These are phyloP conservation scores for Eutypa lata DNA, from an alignment of 2,329 filamentous ascomycete genomes.

Conservation along the genomic window DNA sequence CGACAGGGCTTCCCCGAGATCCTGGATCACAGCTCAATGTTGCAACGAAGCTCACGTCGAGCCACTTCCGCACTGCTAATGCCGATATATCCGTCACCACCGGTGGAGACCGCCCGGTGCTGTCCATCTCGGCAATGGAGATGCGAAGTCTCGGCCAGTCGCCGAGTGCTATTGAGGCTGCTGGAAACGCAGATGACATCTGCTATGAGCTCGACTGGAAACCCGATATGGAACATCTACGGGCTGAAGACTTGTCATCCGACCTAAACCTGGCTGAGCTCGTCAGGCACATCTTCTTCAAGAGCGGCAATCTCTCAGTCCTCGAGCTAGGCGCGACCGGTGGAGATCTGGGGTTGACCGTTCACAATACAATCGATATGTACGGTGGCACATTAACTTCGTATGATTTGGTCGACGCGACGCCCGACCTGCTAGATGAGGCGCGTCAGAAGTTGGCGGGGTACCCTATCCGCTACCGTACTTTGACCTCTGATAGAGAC, in stretches of 20 bases:
- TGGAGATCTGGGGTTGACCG: not conserved
- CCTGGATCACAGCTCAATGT: slow-evolving; percentile 4
- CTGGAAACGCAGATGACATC: not conserved
- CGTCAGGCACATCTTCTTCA: slow-evolving; percentile 6
- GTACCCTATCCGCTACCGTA: not conserved
- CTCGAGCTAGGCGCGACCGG: not conserved
- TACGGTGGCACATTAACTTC: not conserved
- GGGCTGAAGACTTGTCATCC: slow-evolving; percentile 1
- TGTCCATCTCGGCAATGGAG: slow-evolving; percentile 7
- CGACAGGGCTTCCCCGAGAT: not conserved
- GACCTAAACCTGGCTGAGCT: slow-evolving; percentile 2
- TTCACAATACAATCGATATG: not conserved
- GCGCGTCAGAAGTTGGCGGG: not conserved
- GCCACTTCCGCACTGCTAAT: slow-evolving; percentile 7
- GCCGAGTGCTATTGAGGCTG: not conserved
- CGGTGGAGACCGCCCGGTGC: not conserved
- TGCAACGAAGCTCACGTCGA: slow-evolving; percentile 5
- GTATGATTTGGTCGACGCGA: slow-evolving; percentile 1
- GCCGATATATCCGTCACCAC: slow-evolving; percentile 1
- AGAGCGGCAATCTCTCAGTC: not conserved
- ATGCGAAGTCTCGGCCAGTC: slow-evolving; percentile 6
- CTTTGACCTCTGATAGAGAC: not conserved
- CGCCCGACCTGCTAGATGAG: not conserved
- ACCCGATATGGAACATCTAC: slow-evolving; percentile 6
- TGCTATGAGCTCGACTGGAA: slow-evolving; percentile 12